Conservation (phyloP, 1,284 basidiomycete species). For the Ustilago xerochloae region DNA sequence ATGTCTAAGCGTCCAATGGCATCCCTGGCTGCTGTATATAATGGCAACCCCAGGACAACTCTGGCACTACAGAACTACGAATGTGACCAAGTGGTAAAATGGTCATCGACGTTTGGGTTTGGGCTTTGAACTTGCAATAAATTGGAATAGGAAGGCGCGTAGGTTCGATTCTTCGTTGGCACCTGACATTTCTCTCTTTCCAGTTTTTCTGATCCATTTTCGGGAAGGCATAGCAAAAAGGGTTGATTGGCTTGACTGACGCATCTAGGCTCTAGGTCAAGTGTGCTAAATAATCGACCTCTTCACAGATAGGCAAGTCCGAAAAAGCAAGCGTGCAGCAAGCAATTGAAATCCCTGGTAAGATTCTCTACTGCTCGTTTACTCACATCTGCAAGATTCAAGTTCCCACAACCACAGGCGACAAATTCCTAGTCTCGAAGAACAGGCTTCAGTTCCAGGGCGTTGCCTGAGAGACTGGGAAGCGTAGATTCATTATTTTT, state of each 20-base stretch:
- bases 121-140: background rate
- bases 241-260: conserved; percentile 21
- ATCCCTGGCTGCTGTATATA: background rate
- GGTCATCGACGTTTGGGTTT: background rate
- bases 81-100: background rate
- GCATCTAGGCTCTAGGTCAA: conserved; percentile 40
- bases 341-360: conserved; percentile 14
- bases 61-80: background rate
- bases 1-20: too few relatives aligned
- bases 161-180: background rate
- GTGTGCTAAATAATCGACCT: conserved; percentile 9
- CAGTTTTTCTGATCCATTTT: background rate
- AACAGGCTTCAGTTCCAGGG: conserved; percentile 3
- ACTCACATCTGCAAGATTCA: background rate
- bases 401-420: background rate
- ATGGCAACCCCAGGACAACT: background rate
- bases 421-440: too few relatives aligned
- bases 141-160: background rate
- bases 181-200: background rate
- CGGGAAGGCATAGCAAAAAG: background rate
- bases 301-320: background rate
- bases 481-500: conserved; percentile 7
- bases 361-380: background rate
- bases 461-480: background rate
- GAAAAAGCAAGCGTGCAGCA: background rate